Evolutionary conservation across 768 basidiomycete genomes (phyloP), one percentile per base, ranked within the genome.

Genomic region (Coprinellus micaceus): DNA sequence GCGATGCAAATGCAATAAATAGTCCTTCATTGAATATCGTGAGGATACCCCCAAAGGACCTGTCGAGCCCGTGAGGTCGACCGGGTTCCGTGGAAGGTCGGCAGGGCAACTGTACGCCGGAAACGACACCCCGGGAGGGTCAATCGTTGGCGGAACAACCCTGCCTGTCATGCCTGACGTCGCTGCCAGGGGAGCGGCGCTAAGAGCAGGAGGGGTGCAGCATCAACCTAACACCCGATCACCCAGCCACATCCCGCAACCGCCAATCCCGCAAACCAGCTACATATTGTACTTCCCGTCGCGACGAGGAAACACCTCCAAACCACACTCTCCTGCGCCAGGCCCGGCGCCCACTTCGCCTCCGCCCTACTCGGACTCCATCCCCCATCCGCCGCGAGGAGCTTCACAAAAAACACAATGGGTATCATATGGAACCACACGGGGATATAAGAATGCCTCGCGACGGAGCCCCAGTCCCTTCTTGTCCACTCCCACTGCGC

Each of bases 381-480:
- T 4, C 44, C 44, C 5, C 22, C 47, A 21, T 37, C 49, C 22
- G 49, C 49, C 49, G 49, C 29, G 17, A 51, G 29, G 10, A 51
- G 33, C 33, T 51, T 51, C 10, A 51, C 49, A 24, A 51, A 51
- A 13, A 51, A 12, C 30, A 51, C 49, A 15, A 66, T 46, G 0
- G 61, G 53, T 13, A 62, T 52, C 64, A 66, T 66, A 37, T 66
- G 63, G 12, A 66, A 25, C 47, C 62, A 66, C 29, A 57, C 58
- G 36, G 60, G 60, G 10, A 61, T 41, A 33, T 61, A 62, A 12
- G 63, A 61, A 37, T 62, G 61, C 47, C 58, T 59, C 37, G 58
- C 60, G 19, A 66, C 30, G 36, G 51, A 40, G 13, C 61, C 60
- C 64, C 64, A 66, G 15, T 59, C 57, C 13, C 46, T 36, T 11